phyloP scores from a whole-genome alignment of 768 basidiomycete genomes.

The Pleurotus giganteus region DNA sequence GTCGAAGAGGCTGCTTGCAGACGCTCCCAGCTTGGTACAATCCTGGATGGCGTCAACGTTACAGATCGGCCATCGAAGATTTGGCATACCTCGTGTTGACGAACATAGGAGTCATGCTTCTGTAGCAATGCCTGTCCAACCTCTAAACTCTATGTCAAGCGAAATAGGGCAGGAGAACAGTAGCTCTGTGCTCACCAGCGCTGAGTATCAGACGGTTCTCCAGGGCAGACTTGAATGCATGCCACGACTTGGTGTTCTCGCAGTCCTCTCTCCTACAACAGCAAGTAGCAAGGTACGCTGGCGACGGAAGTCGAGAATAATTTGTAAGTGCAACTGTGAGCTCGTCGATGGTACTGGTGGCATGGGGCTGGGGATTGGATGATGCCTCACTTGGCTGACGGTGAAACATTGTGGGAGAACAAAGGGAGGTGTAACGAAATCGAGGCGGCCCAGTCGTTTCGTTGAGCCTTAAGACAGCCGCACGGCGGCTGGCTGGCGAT shows the following conservation, averaged over 20 bases:
- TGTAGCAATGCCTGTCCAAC: slow-evolving; percentile 87
- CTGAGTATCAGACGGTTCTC: slow-evolving; percentile 80
- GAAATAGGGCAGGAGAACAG: slow-evolving; percentile 3
- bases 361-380: slow-evolving; percentile 48
- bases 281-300: slow-evolving; percentile 57
- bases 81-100: slow-evolving; percentile 58
- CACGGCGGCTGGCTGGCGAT: not conserved
- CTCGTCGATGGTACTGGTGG: slow-evolving; percentile 71
- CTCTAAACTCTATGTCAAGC: slow-evolving; percentile 44
- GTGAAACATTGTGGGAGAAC: slow-evolving; percentile 4
- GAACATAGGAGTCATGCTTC: slow-evolving; percentile 83
- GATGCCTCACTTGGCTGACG: slow-evolving; percentile 20
- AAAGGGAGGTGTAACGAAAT: not conserved
- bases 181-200: slow-evolving; percentile 62
- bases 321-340: slow-evolving; percentile 70
- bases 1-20: slow-evolving; percentile 30
- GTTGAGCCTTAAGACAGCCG: not conserved
- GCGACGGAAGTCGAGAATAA: slow-evolving; percentile 74
- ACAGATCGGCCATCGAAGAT: slow-evolving; percentile 9
- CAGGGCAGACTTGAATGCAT: slow-evolving; percentile 61
- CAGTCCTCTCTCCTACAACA: slow-evolving; percentile 69
- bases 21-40: slow-evolving; percentile 17
- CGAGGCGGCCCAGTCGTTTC: not conserved
- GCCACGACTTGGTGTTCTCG: slow-evolving; percentile 62
- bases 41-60: slow-evolving; percentile 17